Base-by-base conservation (phyloP, 768 basidiomycete species). In the Galerina sulciceps region DNA sequence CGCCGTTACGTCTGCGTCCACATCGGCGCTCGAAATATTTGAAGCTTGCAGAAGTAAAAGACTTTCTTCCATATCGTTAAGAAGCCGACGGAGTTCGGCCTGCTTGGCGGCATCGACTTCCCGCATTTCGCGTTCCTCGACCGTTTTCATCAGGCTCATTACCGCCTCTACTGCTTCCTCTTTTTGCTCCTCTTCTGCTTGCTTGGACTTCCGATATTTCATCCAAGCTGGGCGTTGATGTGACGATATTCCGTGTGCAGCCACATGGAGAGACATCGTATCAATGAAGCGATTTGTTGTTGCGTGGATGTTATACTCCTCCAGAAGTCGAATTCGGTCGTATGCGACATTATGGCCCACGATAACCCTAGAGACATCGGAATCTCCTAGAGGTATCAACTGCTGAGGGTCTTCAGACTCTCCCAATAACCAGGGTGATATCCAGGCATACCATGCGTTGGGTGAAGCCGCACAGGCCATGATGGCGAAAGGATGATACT, bases 261-360 rank as follows among this genome's bases (percentile, higher is more conserved):
- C 94, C 50, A 95, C 89, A 69, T 99, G 96, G 6, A 99, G 79
- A 1, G 94, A 86, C 86, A 99, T 93, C 0, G 96, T 99, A 71
- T 99, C 96, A 48, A 98, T 73, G 69, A 91, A 99, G 6, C 96
- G 86, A 35, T 83, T 94, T 50, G 81, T 74, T 0, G 90, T 90
- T 0, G 82, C 80, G 1, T 75, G 65, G 6, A 96, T 69, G 61
- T 75, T 76, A 69, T 99, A 99, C 71, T 99, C 97, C 61, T 96
- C 91, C 31, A 73, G 70, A 35, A 96, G 77, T 10, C 96, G 83
- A 14, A 85, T 88, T 15, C 96, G 85, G 72, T 99, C 97, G 71
- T 94, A 99, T 0, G 94, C 91, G 42, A 99, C 89, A 67, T 97
- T 97, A 73, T 99, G 97, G 2, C 97, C 96, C 31, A 98, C 87